Conservation (phyloP, 371 early-diverging fungal genomes). For the Lichtheimia ornata region DNA sequence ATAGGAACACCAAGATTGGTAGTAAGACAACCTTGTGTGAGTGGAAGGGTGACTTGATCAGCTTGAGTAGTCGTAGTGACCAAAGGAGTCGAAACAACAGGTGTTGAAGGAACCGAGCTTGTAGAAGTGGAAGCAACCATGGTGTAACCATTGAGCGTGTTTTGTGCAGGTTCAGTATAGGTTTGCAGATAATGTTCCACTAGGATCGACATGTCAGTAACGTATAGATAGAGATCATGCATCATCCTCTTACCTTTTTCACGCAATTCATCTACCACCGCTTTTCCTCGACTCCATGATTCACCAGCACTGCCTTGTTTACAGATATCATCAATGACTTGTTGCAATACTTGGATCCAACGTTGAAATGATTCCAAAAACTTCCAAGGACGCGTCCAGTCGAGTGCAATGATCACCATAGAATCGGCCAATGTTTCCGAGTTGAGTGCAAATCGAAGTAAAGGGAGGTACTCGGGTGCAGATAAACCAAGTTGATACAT, state of each 20-base stretch:
- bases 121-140: slow-evolving; percentile 44
- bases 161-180: slow-evolving; percentile 52
- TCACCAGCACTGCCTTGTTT: slow-evolving; percentile 58
- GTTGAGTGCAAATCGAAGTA: slow-evolving; percentile 78
- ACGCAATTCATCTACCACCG: slow-evolving; percentile 71
- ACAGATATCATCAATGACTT: slow-evolving; percentile 61
- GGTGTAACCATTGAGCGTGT: slow-evolving; percentile 26
- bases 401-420: slow-evolving; percentile 78
- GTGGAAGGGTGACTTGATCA: slow-evolving; percentile 71
- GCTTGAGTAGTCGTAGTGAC: slow-evolving; percentile 51
- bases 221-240: no score
- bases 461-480: slow-evolving; percentile 68
- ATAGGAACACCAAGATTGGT: slow-evolving; percentile 89
- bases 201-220: slow-evolving; percentile 7
- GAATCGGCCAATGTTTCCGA: slow-evolving; percentile 66
- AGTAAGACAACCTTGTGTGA: slow-evolving; percentile 81
- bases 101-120: slow-evolving; percentile 28
- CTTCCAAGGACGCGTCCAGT: slow-evolving; percentile 92
- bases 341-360: slow-evolving; percentile 79
- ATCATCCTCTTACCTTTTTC: slow-evolving; percentile 58
- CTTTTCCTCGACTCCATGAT: slow-evolving; percentile 68
- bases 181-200: slow-evolving; percentile 66
- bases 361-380: slow-evolving; percentile 81
- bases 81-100: slow-evolving; percentile 27
- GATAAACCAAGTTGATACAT: slow-evolving; percentile 84